Percentiles rank a stretch among this genome's conserved stretches.
These are phyloP conservation scores for Botrytis fabae DNA, from an alignment of 2,329 filamentous ascomycete species.

Conservation along the genomic window DNA sequence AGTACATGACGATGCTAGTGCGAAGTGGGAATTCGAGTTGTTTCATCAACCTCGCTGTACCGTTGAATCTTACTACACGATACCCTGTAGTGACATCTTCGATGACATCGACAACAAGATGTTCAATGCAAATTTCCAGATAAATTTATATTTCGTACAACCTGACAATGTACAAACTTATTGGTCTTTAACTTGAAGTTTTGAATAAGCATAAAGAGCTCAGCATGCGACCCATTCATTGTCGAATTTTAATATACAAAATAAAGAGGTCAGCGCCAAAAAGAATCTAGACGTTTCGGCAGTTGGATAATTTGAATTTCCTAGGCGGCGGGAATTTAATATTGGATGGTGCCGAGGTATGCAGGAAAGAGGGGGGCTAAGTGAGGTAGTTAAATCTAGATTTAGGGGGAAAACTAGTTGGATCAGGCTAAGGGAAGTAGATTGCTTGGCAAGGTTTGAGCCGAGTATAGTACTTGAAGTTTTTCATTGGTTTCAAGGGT, in stretches of 20 bases:
- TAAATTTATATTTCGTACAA: not conserved
- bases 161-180: not conserved
- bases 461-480: not conserved
- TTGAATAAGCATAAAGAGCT: not conserved
- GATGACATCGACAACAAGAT: not conserved
- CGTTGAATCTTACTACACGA: not conserved
- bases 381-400: conserved; percentile 1
- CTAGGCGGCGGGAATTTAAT: not conserved
- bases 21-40: not conserved
- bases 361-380: not conserved
- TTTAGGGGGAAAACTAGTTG: not conserved
- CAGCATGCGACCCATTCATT: not conserved
- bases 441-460: not conserved
- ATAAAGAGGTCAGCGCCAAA: not conserved
- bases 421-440: not conserved
- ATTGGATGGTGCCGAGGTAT: not conserved
- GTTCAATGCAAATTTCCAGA: not conserved
- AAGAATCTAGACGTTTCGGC: not conserved
- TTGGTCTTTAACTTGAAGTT: not conserved
- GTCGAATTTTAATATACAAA: not conserved
- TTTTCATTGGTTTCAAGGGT: conserved; percentile 1
- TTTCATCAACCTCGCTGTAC: not conserved
- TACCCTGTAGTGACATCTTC: not conserved
- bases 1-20: too few species aligned
- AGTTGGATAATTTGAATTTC: not conserved